Evolutionary conservation across 2,329 filamentous ascomycete genomes (phyloP), one percentile per base, ranked within the genome.

Genomic region (Fusarium caatingaense): DNA sequence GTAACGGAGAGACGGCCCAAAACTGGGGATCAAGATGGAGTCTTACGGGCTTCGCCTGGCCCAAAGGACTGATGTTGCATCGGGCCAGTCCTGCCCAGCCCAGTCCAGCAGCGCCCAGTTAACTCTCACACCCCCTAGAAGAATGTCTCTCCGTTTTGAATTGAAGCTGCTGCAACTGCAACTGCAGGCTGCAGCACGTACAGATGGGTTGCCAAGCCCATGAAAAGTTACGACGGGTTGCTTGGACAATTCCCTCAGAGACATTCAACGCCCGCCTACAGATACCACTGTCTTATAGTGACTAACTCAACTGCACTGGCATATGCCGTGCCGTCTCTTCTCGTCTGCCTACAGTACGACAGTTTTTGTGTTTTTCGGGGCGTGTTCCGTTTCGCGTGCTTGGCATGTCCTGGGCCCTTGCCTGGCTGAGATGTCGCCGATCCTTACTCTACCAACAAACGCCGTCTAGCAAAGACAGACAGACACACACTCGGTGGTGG

Each of bases 41-140:
- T 63, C 60, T 27, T 21, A 66, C 71, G 68, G 71, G 50, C 41
- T 71, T 69, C 71, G 64, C 65, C 65, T 69, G 65, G 56, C 27
- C 58, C 25, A 64, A 47, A 57, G 67, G 41, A 65, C 70, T 58
- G 53, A 68, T 23, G 72, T 73, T 74, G 68, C 72, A 74, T 74
- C 66, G 55, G 51, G 46, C 51, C 47, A 42, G 42, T 34, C 42
- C 25, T 28, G 25, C 57, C 51, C 45, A 54, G 45, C 40, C 27
- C 34, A 54, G 45, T 32, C 27, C 34, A 53, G 34, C 18, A 20
- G 23, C 18, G 46, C n/a, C 46, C n/a, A 32, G 50, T 40, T 6
- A 6, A 28, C 11, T 8, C 18, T 18, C 60, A 64, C 68, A 8
- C 64, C 50, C 58, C 44, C 25, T 51, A n/a, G 18, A 20, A 18